Evolutionary conservation across 2,329 filamentous ascomycete species (phyloP).

Genomic region (Colletotrichum chlorophyti): DNA sequence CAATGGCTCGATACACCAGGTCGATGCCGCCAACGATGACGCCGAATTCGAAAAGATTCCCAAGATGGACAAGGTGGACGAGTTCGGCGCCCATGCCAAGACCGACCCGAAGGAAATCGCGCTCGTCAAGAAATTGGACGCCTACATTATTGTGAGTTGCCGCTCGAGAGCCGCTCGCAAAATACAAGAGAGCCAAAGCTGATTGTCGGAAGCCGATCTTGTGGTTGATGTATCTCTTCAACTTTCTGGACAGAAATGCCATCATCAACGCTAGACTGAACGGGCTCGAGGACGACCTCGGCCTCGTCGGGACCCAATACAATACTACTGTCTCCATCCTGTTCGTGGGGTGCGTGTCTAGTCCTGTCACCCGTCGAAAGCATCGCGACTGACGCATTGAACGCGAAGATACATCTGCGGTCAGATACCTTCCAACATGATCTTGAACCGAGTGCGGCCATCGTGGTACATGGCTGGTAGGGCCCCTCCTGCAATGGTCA

Average conservation of each 20-base stretch:
- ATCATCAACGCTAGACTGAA: constrained; percentile 63
- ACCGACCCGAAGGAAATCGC: constrained; percentile 46
- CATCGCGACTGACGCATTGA: neutral
- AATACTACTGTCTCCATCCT: constrained; percentile 42
- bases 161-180: neutral
- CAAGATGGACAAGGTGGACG: constrained; percentile 35
- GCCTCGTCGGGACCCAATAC: constrained; percentile 48
- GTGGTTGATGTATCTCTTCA: constrained; percentile 40
- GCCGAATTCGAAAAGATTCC: constrained; percentile 16
- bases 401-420: neutral
- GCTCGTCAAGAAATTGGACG: constrained; percentile 46
- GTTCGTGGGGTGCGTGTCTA: constrained; percentile 34
- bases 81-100: constrained; percentile 46
- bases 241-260: constrained; percentile 55
- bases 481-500: no score
- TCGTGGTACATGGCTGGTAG: constrained; percentile 17
- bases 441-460: constrained; percentile 15
- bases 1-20: neutral
- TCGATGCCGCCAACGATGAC: constrained; percentile 1
- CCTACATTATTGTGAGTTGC: constrained; percentile 41
- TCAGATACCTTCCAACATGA: constrained; percentile 16
- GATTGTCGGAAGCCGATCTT: constrained; percentile 38
- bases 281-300: constrained; percentile 58
- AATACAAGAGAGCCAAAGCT: no score
- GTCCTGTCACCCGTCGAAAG: no score